A percentile compares a stretch with the other conserved stretches of the same genome.
phyloP scores from a whole-genome alignment of 2,329 filamentous ascomycete genomes.

The Alternaria infectoria region DNA sequence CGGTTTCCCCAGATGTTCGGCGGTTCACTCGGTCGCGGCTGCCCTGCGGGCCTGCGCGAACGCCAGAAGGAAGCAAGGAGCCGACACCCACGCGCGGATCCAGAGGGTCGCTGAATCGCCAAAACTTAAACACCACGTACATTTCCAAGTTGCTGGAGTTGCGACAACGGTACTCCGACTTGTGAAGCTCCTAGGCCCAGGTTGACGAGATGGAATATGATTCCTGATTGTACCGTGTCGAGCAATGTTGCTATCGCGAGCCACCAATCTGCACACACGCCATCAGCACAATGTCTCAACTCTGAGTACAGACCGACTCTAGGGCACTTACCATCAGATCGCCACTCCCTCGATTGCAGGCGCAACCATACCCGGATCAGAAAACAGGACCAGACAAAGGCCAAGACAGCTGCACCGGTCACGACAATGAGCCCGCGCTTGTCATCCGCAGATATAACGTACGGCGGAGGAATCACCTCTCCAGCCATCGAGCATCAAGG shows the following conservation, averaged over 20 bases:
- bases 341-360: conserved; percentile 37
- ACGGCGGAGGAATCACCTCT: conserved; percentile 34
- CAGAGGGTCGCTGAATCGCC: neutral
- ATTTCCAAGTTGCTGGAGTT: conserved; percentile 31
- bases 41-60: conserved; percentile 2
- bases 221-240: conserved; percentile 31
- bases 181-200: conserved; percentile 33
- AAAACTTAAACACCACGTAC: conserved; percentile 19
- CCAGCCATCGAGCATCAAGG: conserved; percentile 22
- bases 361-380: conserved; percentile 40
- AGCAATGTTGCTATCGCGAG: conserved; percentile 25
- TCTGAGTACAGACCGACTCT: conserved; percentile 21
- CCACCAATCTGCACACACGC: conserved; percentile 15
- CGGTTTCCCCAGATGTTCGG: neutral
- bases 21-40: neutral
- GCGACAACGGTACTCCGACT: conserved; percentile 16
- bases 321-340: conserved; percentile 38
- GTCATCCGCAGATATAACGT: conserved; percentile 36
- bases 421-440: conserved; percentile 45
- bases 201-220: conserved; percentile 33
- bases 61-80: conserved; percentile 5
- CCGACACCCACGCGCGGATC: conserved; percentile 17
- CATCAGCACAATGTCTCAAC: conserved; percentile 13
- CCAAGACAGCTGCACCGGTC: conserved; percentile 32
- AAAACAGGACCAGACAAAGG: conserved; percentile 40